Evolutionary conservation across 2,329 filamentous ascomycete genomes (phyloP), one percentile per base, ranked within the genome.

Genomic region (Clarireedia monteithiana): DNA sequence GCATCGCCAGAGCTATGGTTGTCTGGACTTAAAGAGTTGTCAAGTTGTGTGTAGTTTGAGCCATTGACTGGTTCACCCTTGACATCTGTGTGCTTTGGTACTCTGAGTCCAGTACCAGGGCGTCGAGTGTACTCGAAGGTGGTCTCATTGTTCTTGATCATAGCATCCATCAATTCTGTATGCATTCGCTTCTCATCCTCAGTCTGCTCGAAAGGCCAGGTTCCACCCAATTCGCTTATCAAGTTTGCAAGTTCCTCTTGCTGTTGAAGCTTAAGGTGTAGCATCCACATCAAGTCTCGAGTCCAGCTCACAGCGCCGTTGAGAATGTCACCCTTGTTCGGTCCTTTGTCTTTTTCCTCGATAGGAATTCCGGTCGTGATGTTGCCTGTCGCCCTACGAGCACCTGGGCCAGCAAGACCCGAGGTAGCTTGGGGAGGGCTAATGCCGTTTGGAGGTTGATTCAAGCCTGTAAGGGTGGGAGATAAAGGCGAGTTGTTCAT

Each of bases 271-370:
- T 95, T 95, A 67, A 89, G 80, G 68, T 96, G 85, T 58, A 96
- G 76, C 75, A 95, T 86, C 94, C 94, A 97, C 90, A 97, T 96
- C 52, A 99, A 78, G 73, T 99, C 94, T 60, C 92, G 84, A 59
- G 90, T 96, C 94, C 94, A 99, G 73, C 90, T 91, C 53, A 97
- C 94, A 36, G 92, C 89, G 30, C 94, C 92, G 68, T 97, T 97
- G 65, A 99, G 85, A 58, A 99, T 97, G 66, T 99, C 94, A 49
- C 94, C 94, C 75, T 99, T 99, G 77, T 97, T 97, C 5, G 94
- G 94, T 0, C 94, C 94, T 70, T 97, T 97, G 74, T 99, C 94
- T 71, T 97, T 97, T 64, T 97, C 94, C 66, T 99, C 94, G 38
- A 95, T 81, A 0, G 94, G 92, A 30, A 97, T 80, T 14, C 91